Evolutionary conservation across 2,329 filamentous ascomycete genomes (phyloP), one percentile per base, ranked within the genome.

Genomic region (Cytospora leucostoma): DNA sequence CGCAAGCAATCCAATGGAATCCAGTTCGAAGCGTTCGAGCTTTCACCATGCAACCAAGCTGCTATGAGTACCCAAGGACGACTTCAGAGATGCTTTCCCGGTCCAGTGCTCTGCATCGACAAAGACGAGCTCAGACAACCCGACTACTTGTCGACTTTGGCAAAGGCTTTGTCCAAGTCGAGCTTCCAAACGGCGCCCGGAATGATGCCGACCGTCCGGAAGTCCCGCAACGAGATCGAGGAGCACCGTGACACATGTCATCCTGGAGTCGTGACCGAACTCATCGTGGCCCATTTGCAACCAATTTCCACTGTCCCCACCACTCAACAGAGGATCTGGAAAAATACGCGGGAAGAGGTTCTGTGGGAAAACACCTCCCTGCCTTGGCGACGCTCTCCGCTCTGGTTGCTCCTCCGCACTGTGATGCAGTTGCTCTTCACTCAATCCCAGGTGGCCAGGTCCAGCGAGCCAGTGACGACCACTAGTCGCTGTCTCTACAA

Each of bases 341-440:
- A 87, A 63, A 74, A 80, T 35, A 82, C 80, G 0, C 79, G 82
- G 2, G 83, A 87, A 47, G 84, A 87, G 15, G 77, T 85, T 1
- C 62, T 82, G 11, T 85, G 76, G 74, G 64, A 67, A 2, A 54
- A 63, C 1, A 55, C 57, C 12, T 4, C 4, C 6, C 51, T 53
- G 27, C 63, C 68, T 4, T 69, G 66, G 68, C 59, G 61, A 4
- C 56, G 68, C 21, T 68, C 64, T 8, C 62, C 66, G 2, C 44
- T 62, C 8, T 69, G 64, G 65, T 49, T 68, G 2, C 61, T 68
- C 17, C 11, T 63, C 4, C 58, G 68, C 0, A 64, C 67, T 7
- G 49, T 60, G 4, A 49, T 68, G 55, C 67, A 68, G 55, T 38
- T 63, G 0, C 11, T 57, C 1, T 65, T 66, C 21, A 37, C 7